Percentiles rank a stretch among this genome's conserved stretches.
phyloP scores from a whole-genome alignment of 805 yeast genomes.

The Lipomyces orientalis region DNA sequence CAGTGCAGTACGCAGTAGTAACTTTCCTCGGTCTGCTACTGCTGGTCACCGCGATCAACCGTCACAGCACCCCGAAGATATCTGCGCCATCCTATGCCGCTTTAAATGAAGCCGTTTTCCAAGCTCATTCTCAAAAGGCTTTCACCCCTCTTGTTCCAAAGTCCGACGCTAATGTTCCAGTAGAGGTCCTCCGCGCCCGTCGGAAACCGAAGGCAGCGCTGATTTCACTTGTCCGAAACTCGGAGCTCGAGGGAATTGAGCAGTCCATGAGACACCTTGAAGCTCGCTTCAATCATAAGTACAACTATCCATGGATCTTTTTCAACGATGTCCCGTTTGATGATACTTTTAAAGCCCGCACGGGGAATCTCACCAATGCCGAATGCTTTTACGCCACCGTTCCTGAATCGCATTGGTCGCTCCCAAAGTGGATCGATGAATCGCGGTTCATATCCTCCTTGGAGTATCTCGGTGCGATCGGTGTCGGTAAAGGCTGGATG shows the following conservation, averaged over 20 bases:
- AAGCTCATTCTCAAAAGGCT: conserved; percentile 33
- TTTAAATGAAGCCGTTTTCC: conserved; percentile 34
- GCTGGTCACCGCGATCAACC: conserved; percentile 15
- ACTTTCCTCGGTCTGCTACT: conserved; percentile 28
- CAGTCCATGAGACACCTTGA: conserved; percentile 68
- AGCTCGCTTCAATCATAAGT: conserved; percentile 66
- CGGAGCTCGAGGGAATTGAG: conserved; percentile 63
- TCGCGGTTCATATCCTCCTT: conserved; percentile 33
- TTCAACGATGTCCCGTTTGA: conserved; percentile 71
- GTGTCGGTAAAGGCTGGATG: conserved; percentile 68
- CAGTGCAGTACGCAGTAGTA: conserved; percentile 27
- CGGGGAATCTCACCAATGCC: conserved; percentile 63
- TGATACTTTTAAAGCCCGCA: conserved; percentile 58
- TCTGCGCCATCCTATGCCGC: conserved; percentile 35
- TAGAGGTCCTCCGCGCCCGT: conserved; percentile 30
- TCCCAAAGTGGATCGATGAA: conserved; percentile 68
- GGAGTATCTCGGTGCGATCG: conserved; percentile 42
- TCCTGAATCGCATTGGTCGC: conserved; percentile 67
- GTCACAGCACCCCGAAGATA: conserved; percentile 15
- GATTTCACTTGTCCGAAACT: conserved; percentile 68
- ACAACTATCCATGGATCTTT: conserved; percentile 80
- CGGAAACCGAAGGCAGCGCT: conserved; percentile 48
- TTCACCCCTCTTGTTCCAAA: conserved; percentile 29
- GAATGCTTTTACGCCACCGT: conserved; percentile 63
- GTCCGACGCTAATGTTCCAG: conserved; percentile 32